Conservation (phyloP, 345 rosid species). For the Kandelia obovata region DNA sequence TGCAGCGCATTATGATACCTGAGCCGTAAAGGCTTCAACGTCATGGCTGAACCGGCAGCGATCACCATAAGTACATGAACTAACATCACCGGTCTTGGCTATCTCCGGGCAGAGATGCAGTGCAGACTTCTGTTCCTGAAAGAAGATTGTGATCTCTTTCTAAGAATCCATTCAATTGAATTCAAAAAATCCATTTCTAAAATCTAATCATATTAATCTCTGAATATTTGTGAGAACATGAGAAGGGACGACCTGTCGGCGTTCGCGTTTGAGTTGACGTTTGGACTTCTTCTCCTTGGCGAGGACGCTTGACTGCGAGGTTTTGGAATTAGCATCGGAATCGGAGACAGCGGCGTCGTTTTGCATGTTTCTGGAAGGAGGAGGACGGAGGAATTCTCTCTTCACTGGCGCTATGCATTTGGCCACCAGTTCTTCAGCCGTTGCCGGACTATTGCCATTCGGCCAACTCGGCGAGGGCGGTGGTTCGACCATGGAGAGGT, state of each 20-base stretch:
- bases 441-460: constrained; percentile 31
- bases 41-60: constrained; percentile 86
- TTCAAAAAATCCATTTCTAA: background rate
- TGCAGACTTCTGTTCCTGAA: constrained; percentile 59
- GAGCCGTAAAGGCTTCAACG: constrained; percentile 61
- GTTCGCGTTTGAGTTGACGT: constrained; percentile 92
- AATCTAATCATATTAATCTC: background rate
- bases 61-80: constrained; percentile 58
- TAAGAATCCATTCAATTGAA: background rate
- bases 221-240: background rate
- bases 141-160: background rate
- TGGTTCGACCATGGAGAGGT: constrained; percentile 7
- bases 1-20: constrained; percentile 40
- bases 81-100: constrained; percentile 60
- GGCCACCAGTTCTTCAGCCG: constrained; percentile 71
- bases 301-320: constrained; percentile 31
- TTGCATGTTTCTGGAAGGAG: constrained; percentile 45
- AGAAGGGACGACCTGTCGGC: constrained; percentile 46
- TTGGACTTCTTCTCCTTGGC: constrained; percentile 81
- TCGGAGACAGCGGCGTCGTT: constrained; percentile 30
- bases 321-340: constrained; percentile 14
- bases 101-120: constrained; percentile 61
- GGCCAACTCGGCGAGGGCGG: constrained; percentile 22
- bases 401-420: constrained; percentile 78
- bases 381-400: constrained; percentile 63